Evolutionary conservation across 1,139 yeast species (phyloP).

Genomic region (Sugiyamaella xylanicola): DNA sequence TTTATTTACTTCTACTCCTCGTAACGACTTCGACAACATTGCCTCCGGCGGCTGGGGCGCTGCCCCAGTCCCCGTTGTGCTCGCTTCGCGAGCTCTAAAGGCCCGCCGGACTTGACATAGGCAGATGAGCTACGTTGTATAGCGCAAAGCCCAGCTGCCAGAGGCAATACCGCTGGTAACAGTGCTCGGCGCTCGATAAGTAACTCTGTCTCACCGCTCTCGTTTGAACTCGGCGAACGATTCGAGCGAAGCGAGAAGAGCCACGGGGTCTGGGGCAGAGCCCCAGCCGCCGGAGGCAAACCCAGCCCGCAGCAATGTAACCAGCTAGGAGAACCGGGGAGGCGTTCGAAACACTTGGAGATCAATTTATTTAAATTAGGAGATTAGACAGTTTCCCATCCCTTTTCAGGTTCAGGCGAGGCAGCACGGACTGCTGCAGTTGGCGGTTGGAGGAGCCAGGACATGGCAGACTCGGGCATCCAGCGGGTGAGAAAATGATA

Average conservation of each 20-base stretch:
- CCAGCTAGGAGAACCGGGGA: too few relatives aligned
- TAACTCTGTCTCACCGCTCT: too few relatives aligned
- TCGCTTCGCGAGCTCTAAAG: too few relatives aligned
- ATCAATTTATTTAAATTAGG: not conserved
- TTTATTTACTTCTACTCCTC: not conserved
- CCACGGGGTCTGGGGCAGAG: slow-evolving; percentile 4
- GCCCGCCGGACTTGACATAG: too few relatives aligned
- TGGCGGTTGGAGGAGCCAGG: slow-evolving; percentile 41
- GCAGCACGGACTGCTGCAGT: slow-evolving; percentile 14
- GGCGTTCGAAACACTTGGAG: too few relatives aligned
- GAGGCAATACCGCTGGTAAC: not conserved
- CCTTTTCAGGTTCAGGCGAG: slow-evolving; percentile 28
- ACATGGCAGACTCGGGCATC: slow-evolving; percentile 42
- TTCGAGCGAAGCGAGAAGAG: not conserved
- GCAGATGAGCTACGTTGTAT: too few relatives aligned
- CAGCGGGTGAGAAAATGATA: slow-evolving; percentile 40
- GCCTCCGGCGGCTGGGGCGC: slow-evolving; percentile 4
- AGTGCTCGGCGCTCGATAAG: too few relatives aligned
- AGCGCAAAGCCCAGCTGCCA: not conserved
- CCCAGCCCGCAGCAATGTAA: too few relatives aligned
- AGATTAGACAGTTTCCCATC: slow-evolving; percentile 33
- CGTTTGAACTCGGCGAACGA: too few relatives aligned
- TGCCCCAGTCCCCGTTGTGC: not conserved
- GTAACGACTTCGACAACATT: too few relatives aligned
- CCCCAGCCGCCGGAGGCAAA: slow-evolving; percentile 4